A percentile compares a stretch with the other conserved stretches of the same genome.
phyloP scores from a whole-genome alignment of 495 filamentous ascomycete species.

The Tuber melanosporum region DNA sequence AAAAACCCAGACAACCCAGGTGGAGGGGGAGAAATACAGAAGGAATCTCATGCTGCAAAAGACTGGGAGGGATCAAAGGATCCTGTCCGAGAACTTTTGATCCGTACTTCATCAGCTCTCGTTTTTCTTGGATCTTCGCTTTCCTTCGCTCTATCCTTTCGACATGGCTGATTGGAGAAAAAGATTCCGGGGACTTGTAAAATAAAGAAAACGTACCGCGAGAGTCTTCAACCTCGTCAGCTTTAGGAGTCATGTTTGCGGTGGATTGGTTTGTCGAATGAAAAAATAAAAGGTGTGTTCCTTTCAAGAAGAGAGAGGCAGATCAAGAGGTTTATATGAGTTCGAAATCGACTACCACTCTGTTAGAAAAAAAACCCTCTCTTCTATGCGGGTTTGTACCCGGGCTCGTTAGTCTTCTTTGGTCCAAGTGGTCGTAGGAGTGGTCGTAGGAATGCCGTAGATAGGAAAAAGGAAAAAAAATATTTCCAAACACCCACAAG shows the following conservation, averaged over 20 bases:
- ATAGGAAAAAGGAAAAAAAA: background rate
- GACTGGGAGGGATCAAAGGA: slow-evolving; percentile 80
- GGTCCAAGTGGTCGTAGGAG: background rate
- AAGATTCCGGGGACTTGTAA: slow-evolving; percentile 12
- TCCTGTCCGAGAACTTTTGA: slow-evolving; percentile 83
- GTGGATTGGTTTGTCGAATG: slow-evolving; percentile 7
- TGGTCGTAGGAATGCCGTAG: slow-evolving; percentile 4
- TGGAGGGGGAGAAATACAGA: slow-evolving; percentile 52
- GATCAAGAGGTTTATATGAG: background rate
- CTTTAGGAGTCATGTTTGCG: slow-evolving; percentile 30
- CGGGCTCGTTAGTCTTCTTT: background rate
- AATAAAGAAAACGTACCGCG: slow-evolving; percentile 28
- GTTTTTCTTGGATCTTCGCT: slow-evolving; percentile 3
- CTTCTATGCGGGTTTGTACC: background rate
- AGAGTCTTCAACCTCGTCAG: slow-evolving; percentile 36
- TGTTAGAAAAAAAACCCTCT: slow-evolving; percentile 1
- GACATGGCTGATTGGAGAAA: slow-evolving; percentile 7
- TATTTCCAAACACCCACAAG: slow-evolving; percentile 2
- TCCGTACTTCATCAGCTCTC: slow-evolving; percentile 16
- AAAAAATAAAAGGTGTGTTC: background rate
- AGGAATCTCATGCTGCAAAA: slow-evolving; percentile 83
- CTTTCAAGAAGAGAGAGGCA: background rate
- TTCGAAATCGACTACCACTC: background rate
- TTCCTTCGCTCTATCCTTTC: slow-evolving; percentile 2
- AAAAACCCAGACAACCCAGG: background rate